phyloP scores from a whole-genome alignment of 768 basidiomycete species.

The Rhizopogon salebrosus region DNA sequence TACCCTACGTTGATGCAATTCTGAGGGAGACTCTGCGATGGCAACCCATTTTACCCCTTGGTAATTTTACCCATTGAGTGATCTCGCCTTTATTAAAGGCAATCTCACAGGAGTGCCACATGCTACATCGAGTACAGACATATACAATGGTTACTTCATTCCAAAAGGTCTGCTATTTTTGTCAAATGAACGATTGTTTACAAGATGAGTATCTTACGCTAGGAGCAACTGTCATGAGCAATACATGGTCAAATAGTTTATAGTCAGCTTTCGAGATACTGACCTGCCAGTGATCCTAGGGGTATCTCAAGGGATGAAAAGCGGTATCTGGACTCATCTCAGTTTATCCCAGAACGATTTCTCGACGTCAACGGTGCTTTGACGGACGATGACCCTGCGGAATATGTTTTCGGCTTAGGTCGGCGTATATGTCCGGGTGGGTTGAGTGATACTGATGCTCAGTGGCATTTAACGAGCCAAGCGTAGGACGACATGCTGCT shows the following conservation, averaged over 20 bases:
- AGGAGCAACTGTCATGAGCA: slow-evolving; percentile 6
- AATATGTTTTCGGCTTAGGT: slow-evolving; percentile 6
- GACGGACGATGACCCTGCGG: slow-evolving; percentile 5
- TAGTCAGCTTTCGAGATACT: background rate
- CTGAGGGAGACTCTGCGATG: slow-evolving; percentile 14
- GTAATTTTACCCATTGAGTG: background rate
- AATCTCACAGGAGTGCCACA: slow-evolving; percentile 8
- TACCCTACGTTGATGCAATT: slow-evolving; percentile 13
- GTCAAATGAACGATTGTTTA: too few relatives aligned
- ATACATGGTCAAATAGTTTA: slow-evolving; percentile 5
- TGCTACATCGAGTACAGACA: slow-evolving; percentile 6
- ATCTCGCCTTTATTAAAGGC: background rate
- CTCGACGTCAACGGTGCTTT: slow-evolving; percentile 4
- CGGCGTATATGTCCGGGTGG: slow-evolving; percentile 2
- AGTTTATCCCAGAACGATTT: slow-evolving; percentile 13
- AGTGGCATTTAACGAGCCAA: background rate
- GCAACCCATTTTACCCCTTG: slow-evolving; percentile 9
- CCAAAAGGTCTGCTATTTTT: slow-evolving; percentile 7
- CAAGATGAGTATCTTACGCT: background rate
- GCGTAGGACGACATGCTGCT: slow-evolving; percentile 15
- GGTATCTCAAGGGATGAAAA: slow-evolving; percentile 9
- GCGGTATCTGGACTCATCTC: slow-evolving; percentile 6
- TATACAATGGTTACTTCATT: slow-evolving; percentile 13
- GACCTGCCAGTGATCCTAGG: slow-evolving; percentile 3
- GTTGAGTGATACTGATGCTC: too few relatives aligned